Conservation (phyloP, 1,284 basidiomycete genomes). For the Apiotrichum brassicae region DNA sequence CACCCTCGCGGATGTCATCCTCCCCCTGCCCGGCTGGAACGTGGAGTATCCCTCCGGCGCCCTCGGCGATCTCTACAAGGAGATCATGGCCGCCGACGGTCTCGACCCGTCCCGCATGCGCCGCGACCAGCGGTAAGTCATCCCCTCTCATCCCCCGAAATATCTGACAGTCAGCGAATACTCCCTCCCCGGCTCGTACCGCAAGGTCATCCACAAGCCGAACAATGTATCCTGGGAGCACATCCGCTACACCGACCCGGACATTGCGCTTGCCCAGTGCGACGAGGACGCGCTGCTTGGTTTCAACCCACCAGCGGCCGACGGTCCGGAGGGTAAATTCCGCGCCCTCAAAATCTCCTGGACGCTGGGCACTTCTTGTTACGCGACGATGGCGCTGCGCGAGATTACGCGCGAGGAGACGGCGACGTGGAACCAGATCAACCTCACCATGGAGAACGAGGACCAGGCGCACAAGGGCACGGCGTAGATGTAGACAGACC, state of each 20-base stretch:
- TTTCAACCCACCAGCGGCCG: slow-evolving; percentile 60
- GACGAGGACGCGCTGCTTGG: slow-evolving; percentile 88
- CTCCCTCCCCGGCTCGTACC: slow-evolving; percentile 84
- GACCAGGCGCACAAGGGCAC: slow-evolving; percentile 56
- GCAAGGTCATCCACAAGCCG: slow-evolving; percentile 81
- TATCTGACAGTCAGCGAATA: slow-evolving; percentile 72
- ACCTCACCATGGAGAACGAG: slow-evolving; percentile 69
- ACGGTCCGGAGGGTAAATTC: slow-evolving; percentile 61
- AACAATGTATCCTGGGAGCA: slow-evolving; percentile 71
- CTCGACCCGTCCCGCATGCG: slow-evolving; percentile 80
- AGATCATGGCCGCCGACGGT: slow-evolving; percentile 75
- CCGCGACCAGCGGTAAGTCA: slow-evolving; percentile 72
- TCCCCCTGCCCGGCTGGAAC: slow-evolving; percentile 90
- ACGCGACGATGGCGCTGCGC: slow-evolving; percentile 91
- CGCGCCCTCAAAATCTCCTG: slow-evolving; percentile 74
- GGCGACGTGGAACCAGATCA: slow-evolving; percentile 75
- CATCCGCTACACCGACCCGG: slow-evolving; percentile 85
- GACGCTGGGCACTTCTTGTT: slow-evolving; percentile 75
- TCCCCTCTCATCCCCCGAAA: not conserved
- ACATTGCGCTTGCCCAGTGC: slow-evolving; percentile 80
- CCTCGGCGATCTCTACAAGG: slow-evolving; percentile 72
- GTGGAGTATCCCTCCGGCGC: slow-evolving; percentile 78
- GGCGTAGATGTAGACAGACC: too few species aligned
- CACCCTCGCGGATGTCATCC: slow-evolving; percentile 86
- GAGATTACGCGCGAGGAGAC: slow-evolving; percentile 91